Base-by-base conservation (phyloP, 1,284 basidiomycete species). In the Austropuccinia psidii region DNA sequence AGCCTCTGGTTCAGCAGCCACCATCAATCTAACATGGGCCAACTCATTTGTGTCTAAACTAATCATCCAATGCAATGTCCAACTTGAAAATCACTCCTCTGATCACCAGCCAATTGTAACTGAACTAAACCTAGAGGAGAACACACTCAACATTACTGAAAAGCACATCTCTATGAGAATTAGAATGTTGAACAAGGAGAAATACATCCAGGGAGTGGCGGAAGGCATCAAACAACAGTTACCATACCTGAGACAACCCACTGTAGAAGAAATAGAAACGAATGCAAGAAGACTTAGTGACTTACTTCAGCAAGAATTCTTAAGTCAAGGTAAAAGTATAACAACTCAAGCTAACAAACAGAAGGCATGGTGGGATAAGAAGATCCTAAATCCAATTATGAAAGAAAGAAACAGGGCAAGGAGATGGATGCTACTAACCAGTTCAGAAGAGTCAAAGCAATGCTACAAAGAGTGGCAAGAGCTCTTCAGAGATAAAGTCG, bases 391-490 rank as follows among this genome's bases (percentile, higher is more conserved):
- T 41, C 66, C 49, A 29, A n/a, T 55, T 4, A 6, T 68, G 33
- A 54, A 55, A 27, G n/a, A 1, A 15, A 15, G 64, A 19, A 67
- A 52, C 50, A 24, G 21, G 29, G 64, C 47, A 8, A 31, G 66
- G 9, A 33, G 21, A 24, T 68, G 66, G 66, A 55, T 68, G 50
- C 37, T 55, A 8, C 11, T 55, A 19, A 35, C 50, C 27, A 54
- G 45, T 24, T 68, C 52, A 6, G 19, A 13, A 4, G 52, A 68
- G 21, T 49, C 66, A 15, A 37, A 11, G 1, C 13, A 41, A 2
- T 68, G 66, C 33, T 68, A 68, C 37, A 4, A 21, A 8, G 15
- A 67, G 21, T 67, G 64, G 64, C 45, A 67, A 13, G 8, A 31
- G 8, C 41, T 24, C 29, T 67, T 67, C 17, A 19, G 19, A 29